Evolutionary conservation across 2,329 filamentous ascomycete genomes (phyloP).

Genomic region (Golovinomyces cichoracearum): DNA sequence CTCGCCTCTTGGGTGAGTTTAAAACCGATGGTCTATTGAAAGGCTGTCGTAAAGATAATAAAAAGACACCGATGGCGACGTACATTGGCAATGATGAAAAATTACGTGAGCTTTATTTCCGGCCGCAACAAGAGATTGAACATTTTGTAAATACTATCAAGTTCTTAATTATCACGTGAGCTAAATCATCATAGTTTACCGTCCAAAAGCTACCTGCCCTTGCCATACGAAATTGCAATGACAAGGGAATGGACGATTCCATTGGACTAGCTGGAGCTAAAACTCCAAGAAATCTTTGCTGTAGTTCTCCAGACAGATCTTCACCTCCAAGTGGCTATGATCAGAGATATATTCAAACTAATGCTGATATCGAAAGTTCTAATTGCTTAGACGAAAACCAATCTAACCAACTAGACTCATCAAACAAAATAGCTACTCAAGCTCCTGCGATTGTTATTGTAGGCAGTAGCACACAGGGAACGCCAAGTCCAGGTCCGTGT

Average conservation of each 20-base stretch:
- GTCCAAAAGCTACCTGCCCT: not conserved
- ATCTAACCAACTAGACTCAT: not conserved
- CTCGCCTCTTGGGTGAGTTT: slow-evolving; percentile 2
- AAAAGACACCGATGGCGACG: slow-evolving; percentile 1
- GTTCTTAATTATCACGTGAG: not conserved
- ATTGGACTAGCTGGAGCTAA: not conserved
- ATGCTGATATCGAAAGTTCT: no score
- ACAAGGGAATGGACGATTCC: no score
- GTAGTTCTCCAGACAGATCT: not conserved
- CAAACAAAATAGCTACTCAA: not conserved
- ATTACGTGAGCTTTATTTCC: slow-evolving; percentile 3
- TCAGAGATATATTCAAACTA: not conserved
- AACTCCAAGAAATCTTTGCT: not conserved
- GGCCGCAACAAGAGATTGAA: slow-evolving; percentile 4
- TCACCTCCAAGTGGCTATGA: not conserved
- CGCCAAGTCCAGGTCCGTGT: slow-evolving; percentile 2
- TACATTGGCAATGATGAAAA: slow-evolving; percentile 3
- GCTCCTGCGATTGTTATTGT: not conserved
- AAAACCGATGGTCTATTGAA: slow-evolving; percentile 3
- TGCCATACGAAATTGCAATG: not conserved
- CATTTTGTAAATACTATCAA: slow-evolving; percentile 3
- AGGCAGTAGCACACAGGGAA: slow-evolving; percentile 6
- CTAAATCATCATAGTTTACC: not conserved
- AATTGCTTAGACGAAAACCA: not conserved
- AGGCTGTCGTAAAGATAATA: slow-evolving; percentile 1